These are phyloP conservation scores for Podospora didyma DNA, from an alignment of 495 filamentous ascomycete species.

Conservation along the genomic window DNA sequence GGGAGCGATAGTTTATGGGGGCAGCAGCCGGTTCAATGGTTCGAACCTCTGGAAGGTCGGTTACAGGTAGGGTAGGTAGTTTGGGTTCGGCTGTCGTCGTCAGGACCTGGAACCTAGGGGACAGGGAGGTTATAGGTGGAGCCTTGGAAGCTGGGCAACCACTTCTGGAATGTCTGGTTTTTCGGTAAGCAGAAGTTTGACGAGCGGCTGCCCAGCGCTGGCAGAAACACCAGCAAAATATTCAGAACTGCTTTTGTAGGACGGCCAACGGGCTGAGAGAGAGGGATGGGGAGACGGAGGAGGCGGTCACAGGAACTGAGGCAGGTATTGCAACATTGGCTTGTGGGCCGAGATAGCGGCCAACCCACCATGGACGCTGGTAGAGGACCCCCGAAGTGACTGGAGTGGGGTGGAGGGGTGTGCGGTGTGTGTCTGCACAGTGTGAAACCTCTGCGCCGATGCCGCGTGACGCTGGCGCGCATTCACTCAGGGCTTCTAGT, in stretches of 20 bases:
- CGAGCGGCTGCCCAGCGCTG: neutral
- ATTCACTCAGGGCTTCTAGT: too few relatives aligned
- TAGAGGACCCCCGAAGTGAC: too few relatives aligned
- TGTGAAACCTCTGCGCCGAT: too few relatives aligned
- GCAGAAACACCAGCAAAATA: conserved; percentile 2
- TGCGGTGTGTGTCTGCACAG: too few relatives aligned
- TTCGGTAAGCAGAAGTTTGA: conserved; percentile 1
- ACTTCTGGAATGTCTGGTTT: neutral
- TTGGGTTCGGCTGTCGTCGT: too few relatives aligned
- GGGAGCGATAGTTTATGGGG: too few relatives aligned
- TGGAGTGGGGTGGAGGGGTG: too few relatives aligned
- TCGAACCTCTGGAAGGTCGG: too few relatives aligned
- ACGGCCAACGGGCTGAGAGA: neutral
- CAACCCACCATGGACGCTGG: neutral
- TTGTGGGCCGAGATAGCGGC: conserved; percentile 15
- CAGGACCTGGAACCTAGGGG: too few relatives aligned
- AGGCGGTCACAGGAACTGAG: conserved; percentile 17
- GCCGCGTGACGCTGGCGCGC: too few relatives aligned
- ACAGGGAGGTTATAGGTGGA: neutral
- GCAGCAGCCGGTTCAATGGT: too few relatives aligned
- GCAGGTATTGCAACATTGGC: conserved; percentile 9
- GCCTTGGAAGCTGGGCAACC: neutral
- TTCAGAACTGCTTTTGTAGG: conserved; percentile 14
- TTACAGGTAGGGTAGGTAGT: too few relatives aligned
- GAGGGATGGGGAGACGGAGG: conserved; percentile 2